These are phyloP conservation scores for Cordyceps tenuipes DNA, from an alignment of 2,329 filamentous ascomycete species.

Conservation along the genomic window DNA sequence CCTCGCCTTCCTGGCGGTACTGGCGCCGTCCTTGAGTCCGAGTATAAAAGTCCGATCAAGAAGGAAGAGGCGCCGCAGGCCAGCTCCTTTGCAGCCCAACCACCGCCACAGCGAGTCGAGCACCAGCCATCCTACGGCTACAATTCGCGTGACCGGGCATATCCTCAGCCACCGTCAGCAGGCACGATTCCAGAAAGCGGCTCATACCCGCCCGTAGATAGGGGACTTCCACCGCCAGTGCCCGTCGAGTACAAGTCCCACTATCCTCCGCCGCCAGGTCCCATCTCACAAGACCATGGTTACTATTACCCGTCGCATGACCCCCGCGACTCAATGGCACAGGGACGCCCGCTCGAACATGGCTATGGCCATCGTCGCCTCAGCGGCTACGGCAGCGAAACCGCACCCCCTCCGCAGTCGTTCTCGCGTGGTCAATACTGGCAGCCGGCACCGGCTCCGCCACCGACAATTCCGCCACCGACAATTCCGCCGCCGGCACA, in stretches of 20 bases:
- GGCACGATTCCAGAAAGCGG: slow-evolving; percentile 6
- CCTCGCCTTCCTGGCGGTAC: slow-evolving; percentile 18
- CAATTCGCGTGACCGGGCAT: slow-evolving; percentile 6
- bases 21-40: neutral
- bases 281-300: slow-evolving; percentile 17
- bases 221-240: slow-evolving; percentile 20
- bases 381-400: slow-evolving; percentile 24
- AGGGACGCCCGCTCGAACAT: slow-evolving; percentile 24
- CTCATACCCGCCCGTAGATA: slow-evolving; percentile 19
- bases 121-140: slow-evolving; percentile 5
- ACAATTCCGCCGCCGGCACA: slow-evolving; percentile 17
- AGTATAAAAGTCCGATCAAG: slow-evolving; percentile 11
- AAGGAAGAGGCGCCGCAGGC: slow-evolving; percentile 19
- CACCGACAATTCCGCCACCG: slow-evolving; percentile 18
- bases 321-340: slow-evolving; percentile 21
- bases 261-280: slow-evolving; percentile 13
- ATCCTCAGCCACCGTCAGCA: slow-evolving; percentile 8
- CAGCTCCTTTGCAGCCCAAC: neutral
- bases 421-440: slow-evolving; percentile 26
- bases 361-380: slow-evolving; percentile 24
- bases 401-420: slow-evolving; percentile 13
- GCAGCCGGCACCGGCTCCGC: slow-evolving; percentile 21
- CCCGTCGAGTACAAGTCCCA: slow-evolving; percentile 22
- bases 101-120: slow-evolving; percentile 6
- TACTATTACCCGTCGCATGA: slow-evolving; percentile 17